Conservation (phyloP, 352 stramenopile genomes). For the Albugo laibachii region DNA sequence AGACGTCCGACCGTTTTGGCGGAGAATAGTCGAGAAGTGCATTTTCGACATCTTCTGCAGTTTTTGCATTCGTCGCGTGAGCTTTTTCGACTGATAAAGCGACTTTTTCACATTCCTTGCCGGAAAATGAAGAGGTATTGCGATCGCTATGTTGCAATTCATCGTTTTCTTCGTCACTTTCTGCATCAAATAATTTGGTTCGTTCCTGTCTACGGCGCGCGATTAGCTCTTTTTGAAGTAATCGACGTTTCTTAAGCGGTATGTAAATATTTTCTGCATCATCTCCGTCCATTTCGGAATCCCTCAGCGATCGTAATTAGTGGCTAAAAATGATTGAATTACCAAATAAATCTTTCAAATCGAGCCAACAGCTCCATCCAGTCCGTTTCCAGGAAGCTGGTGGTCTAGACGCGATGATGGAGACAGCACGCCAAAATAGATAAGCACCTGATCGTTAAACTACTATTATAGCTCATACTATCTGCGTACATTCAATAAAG, state of each 20-base stretch:
- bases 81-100: too few relatives aligned
- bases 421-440: too few relatives aligned
- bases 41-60: constrained; percentile 3
- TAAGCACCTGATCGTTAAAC: too few relatives aligned
- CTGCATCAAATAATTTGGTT: background rate
- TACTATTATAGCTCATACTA: too few relatives aligned
- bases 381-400: too few relatives aligned
- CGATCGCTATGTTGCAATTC: background rate
- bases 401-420: too few relatives aligned
- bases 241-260: constrained; percentile 51
- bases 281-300: constrained; percentile 5
- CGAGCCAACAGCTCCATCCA: too few relatives aligned
- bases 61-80: background rate
- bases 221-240: constrained; percentile 42
- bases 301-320: background rate
- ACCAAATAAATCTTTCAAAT: too few relatives aligned
- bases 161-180: background rate
- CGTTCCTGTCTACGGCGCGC: constrained; percentile 15
- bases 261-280: constrained; percentile 45
- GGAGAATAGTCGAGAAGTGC: constrained; percentile 4
- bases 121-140: too few relatives aligned
- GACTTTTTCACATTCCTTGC: too few relatives aligned
- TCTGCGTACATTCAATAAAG: too few relatives aligned
- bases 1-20: constrained; percentile 33
- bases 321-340: too few relatives aligned